Base-by-base conservation (phyloP, 2,329 filamentous ascomycete genomes). In the Colletotrichum plurivorum region DNA sequence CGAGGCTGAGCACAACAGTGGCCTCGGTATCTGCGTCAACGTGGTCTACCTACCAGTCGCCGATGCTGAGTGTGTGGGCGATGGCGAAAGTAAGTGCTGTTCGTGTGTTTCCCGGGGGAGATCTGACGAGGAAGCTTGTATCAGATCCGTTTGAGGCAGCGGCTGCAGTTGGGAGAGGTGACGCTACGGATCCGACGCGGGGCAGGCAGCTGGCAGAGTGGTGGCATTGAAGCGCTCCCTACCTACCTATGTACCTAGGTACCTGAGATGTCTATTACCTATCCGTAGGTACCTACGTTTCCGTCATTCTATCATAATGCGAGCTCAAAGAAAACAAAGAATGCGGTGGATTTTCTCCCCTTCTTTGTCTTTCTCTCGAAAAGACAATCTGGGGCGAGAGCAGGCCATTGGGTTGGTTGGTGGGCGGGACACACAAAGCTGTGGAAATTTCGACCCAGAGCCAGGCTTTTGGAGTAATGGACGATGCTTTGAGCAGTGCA, bases 141-240 rank as follows among this genome's bases (percentile, higher is more conserved):
- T 76, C 75, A 76, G 71, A 70, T 70, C 49, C 31, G 74, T 76
- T 75, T 76, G 74, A 76, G 72, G 22, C 51, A 61, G 67, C 57
- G 51, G 56, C 49, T 67, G 66, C 66, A 60, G 49, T 39, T 55
- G 54, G 36, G 41, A 49, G 41, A 20, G 36, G 25, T 54, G 54
- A 18, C 55, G 62, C 66, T 65, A 69, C 54, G 43, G 66, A 41
- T 53, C n/a, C 27, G 61, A 46, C 54, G 62, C 54, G 43, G 55
- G 66, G 66, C 61, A 66, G 20, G 25, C 41, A 41, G 39, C 45
- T 53, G 39, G 56, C 63, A 39, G 57, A 41, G 55, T 52, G 53
- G 39, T 64, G 60, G 54, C 31, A 5, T 36, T 36, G 10, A 36
- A 36, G 46, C 10, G 20, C 46, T 48, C 15, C 45, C 15, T 16